Conservation (phyloP, 83 land plant genomes). For the Picea abies region DNA sequence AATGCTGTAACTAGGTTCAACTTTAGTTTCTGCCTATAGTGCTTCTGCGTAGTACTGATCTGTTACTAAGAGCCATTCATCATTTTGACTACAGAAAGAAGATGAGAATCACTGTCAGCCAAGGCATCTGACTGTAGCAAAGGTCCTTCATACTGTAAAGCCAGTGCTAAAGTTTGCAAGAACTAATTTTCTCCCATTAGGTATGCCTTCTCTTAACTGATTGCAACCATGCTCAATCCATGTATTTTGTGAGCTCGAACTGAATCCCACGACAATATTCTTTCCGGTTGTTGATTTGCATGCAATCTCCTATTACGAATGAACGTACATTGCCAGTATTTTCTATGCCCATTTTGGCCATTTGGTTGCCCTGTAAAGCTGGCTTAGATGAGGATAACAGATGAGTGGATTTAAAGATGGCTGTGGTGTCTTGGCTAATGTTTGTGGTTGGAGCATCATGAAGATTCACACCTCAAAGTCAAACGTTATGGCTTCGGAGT, state of each 20-base stretch:
- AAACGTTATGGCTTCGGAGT: no score
- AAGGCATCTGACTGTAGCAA: no score
- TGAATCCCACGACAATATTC: background rate
- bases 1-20: no score
- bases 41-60: no score
- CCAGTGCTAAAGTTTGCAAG: conserved; percentile 8
- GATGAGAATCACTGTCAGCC: no score
- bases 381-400: background rate
- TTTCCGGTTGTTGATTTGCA: background rate
- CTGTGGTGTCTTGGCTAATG: background rate
- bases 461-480: conserved; percentile 1
- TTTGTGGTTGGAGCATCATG: conserved; percentile 3
- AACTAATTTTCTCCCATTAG: conserved; percentile 13
- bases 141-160: conserved; percentile 6
- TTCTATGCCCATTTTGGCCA: background rate
- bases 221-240: background rate
- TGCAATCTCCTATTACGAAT: background rate
- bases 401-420: background rate
- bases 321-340: no score
- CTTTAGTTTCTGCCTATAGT: no score
- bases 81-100: no score
- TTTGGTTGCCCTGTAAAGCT: background rate
- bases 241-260: background rate
- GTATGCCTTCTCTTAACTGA: background rate
- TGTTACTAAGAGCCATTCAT: no score